Evolutionary conservation across 2,329 filamentous ascomycete species (phyloP), one percentile per base, ranked within the genome.

Genomic region (Colletotrichum karsti): DNA sequence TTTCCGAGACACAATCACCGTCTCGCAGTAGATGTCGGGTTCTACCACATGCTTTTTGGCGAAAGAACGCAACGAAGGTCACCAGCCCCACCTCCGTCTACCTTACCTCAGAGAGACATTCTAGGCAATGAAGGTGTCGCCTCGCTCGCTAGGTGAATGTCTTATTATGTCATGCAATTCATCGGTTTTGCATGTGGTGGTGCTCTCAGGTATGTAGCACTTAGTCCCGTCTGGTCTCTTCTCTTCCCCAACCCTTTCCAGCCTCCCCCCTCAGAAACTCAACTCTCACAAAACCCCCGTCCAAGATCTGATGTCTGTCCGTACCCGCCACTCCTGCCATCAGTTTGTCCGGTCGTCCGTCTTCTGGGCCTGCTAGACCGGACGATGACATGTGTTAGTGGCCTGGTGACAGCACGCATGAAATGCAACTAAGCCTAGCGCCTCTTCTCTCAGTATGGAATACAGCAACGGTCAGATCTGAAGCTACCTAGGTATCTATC

Each of bases 311-410:
- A 46, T 48, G 44, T 64, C 20, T 35, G 44, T 30, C 22, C 28
- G 48, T 37, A 12, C 41, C 5, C 41, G 46, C 24, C 48, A 30
- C 30, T 41, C 18, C 30, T 37, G 58, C 41, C 24, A 53, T 67
- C 44, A 57, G 51, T 20, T 39, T 62, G 26, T 30, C 58, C 42
- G 33, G 50, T 61, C 41, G 58, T 67, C 63, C 42, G 51, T 35
- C 22, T 39, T 51, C 13, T 15, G 20, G 30, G 44, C 41, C 26
- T 8, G 28, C 20, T 30, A 28, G 50, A 51, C 58, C 20, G 22
- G 28, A 48, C 44, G 48, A 59, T 68, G 53, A 48, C 60, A 65
- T 68, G 65, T 68, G 65, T 39, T 46, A 65, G 61, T 35, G 60
- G 44, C 59, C 37, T 54, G 18, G 30, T 39, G 28, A 41, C 60